phyloP scores from a whole-genome alignment of 352 stramenopile species.

The Thalassiosira exigua region DNA sequence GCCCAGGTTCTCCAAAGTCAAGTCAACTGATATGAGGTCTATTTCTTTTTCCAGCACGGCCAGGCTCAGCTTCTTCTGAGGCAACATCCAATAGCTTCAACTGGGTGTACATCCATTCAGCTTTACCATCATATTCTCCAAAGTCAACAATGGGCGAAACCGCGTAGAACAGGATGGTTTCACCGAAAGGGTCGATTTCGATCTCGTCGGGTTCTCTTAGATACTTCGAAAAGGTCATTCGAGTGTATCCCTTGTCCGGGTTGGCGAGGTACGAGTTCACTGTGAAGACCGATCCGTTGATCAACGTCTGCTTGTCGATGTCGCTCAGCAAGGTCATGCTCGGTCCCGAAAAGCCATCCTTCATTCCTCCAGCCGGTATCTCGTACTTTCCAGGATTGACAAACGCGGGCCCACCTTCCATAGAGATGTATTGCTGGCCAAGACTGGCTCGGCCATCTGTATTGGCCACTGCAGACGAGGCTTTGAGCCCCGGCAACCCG shows the following conservation, averaged over 20 bases:
- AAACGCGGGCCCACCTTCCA: constrained; percentile 33
- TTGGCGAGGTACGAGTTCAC: not conserved
- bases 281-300: constrained; percentile 26
- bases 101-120: constrained; percentile 45
- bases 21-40: constrained; percentile 13
- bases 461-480: constrained; percentile 21
- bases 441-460: not conserved
- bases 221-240: constrained; percentile 49
- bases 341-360: constrained; percentile 41
- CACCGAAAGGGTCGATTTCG: constrained; percentile 41
- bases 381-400: constrained; percentile 57
- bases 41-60: constrained; percentile 14
- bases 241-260: constrained; percentile 8
- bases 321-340: constrained; percentile 30
- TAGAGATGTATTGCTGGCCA: not conserved
- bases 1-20: too few relatives aligned
- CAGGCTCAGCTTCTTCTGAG: not conserved
- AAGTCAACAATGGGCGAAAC: constrained; percentile 25
- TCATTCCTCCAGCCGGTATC: constrained; percentile 43
- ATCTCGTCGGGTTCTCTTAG: constrained; percentile 53
- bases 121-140: constrained; percentile 46
- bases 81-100: constrained; percentile 27
- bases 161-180: constrained; percentile 52
- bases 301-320: constrained; percentile 40
- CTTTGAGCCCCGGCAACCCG: constrained; percentile 42